These are phyloP conservation scores for Chlamydomonas eustigma DNA, from an alignment of 139 green algal species.

Conservation along the genomic window DNA sequence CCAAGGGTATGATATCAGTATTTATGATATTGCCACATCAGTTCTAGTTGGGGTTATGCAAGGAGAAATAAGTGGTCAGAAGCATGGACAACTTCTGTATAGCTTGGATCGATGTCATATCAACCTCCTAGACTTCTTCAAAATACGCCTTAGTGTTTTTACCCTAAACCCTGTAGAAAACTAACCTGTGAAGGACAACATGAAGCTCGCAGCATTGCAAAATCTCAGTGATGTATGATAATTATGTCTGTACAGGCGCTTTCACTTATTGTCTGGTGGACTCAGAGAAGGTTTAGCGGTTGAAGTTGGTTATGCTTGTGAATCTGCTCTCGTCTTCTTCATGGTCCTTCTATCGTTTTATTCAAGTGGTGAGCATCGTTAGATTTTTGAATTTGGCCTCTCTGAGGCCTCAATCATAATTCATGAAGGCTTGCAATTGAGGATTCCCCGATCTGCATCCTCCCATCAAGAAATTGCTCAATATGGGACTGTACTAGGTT, in stretches of 20 bases:
- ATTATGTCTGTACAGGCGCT: neutral
- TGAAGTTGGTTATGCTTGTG: neutral
- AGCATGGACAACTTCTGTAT: neutral
- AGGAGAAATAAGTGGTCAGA: neutral
- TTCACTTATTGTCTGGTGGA: neutral
- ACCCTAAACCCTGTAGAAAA: no score
- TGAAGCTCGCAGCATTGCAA: neutral
- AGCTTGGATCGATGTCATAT: neutral
- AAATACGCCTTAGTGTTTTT: no score
- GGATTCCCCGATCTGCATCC: no score
- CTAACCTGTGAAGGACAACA: no score
- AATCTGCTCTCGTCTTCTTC: neutral
- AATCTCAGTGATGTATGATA: neutral
- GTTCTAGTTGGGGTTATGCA: neutral
- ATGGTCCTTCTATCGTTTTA: neutral
- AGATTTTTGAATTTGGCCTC: no score
- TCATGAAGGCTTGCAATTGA: no score
- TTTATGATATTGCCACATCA: neutral
- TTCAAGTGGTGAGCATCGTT: neutral
- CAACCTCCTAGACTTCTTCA: neutral
- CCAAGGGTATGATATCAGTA: neutral
- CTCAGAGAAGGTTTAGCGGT: slow-evolving; percentile 2
- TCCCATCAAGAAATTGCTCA: no score
- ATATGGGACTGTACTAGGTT: no score
- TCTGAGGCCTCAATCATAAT: no score